phyloP scores from a whole-genome alignment of 2,329 filamentous ascomycete genomes.

The Trichoderma citrinoviride region DNA sequence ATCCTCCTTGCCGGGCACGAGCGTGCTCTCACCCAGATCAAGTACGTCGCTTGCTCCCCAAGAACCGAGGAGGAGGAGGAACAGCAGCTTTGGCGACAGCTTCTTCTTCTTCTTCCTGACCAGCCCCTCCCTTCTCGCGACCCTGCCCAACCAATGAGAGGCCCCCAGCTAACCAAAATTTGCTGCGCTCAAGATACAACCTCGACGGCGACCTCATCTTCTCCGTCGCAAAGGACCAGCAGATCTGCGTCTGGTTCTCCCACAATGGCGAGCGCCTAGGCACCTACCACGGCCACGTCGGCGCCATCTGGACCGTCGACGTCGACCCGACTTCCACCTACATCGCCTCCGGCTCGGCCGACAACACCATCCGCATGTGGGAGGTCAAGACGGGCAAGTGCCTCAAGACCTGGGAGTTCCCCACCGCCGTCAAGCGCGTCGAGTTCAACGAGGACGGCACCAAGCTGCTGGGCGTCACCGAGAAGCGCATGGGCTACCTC shows the following conservation, averaged over 20 bases:
- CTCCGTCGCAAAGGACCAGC: constrained; percentile 92
- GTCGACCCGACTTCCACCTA: constrained; percentile 89
- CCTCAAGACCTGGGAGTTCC: constrained; percentile 97
- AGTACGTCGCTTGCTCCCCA: constrained; percentile 49
- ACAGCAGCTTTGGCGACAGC: not conserved
- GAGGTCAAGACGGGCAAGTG: constrained; percentile 89
- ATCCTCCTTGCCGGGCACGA: constrained; percentile 96
- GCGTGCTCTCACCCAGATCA: constrained; percentile 92
- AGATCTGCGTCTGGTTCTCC: constrained; percentile 94
- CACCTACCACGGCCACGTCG: constrained; percentile 94
- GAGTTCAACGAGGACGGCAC: constrained; percentile 95
- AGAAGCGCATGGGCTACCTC: constrained; percentile 97
- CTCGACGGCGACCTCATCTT: constrained; percentile 95
- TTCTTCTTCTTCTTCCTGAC: not conserved
- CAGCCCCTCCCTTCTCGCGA: constrained; percentile 7
- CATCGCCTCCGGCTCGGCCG: constrained; percentile 91
- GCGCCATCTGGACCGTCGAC: constrained; percentile 98
- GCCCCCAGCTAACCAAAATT: constrained; percentile 12
- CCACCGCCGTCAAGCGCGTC: constrained; percentile 94
- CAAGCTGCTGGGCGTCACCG: constrained; percentile 87
- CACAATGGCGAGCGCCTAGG: constrained; percentile 98
- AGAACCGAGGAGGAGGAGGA: not conserved
- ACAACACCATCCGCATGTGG: constrained; percentile 98
- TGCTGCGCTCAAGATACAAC: constrained; percentile 63
- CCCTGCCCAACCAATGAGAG: not conserved